Conservation (phyloP, 352 stramenopile genomes). For the Globisporangium emineosum region DNA sequence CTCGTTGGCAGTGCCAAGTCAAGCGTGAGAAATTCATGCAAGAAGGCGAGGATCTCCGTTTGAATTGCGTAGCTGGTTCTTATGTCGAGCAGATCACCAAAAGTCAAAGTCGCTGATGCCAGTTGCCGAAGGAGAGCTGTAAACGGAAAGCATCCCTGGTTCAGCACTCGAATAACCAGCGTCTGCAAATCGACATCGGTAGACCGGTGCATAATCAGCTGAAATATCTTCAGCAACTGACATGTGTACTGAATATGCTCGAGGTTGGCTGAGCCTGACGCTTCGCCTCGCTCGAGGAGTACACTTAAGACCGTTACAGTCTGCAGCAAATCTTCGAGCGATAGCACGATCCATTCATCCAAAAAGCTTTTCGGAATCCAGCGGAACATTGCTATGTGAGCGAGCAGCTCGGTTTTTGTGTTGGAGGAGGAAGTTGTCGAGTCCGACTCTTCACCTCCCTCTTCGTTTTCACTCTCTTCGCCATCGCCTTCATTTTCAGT, state of each 20-base stretch:
- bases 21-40: conserved; percentile 35
- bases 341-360: conserved; percentile 53
- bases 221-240: conserved; percentile 34
- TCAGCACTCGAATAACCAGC: conserved; percentile 33
- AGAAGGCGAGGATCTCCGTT: conserved; percentile 27
- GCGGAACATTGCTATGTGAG: conserved; percentile 31
- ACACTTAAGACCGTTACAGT: conserved; percentile 25
- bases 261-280: not conserved
- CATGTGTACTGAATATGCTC: conserved; percentile 17
- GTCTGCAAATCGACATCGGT: conserved; percentile 43
- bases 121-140: conserved; percentile 25
- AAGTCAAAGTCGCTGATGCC: not conserved
- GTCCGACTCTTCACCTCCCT: not conserved
- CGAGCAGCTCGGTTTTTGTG: conserved; percentile 16
- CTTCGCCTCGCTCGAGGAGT: conserved; percentile 17
- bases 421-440: not conserved
- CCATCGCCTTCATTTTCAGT: conserved; percentile 2
- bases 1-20: conserved; percentile 29
- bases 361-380: conserved; percentile 40
- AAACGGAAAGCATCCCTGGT: conserved; percentile 24
- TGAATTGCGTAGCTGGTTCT: conserved; percentile 20
- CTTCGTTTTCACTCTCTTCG: conserved; percentile 12
- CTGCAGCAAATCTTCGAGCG: conserved; percentile 46
- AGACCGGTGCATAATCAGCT: conserved; percentile 32
- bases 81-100: not conserved